A percentile compares a stretch with the other conserved stretches of the same genome.
Conservation (phyloP, 768 basidiomycete genomes). For the Tylopilus balloui region DNA sequence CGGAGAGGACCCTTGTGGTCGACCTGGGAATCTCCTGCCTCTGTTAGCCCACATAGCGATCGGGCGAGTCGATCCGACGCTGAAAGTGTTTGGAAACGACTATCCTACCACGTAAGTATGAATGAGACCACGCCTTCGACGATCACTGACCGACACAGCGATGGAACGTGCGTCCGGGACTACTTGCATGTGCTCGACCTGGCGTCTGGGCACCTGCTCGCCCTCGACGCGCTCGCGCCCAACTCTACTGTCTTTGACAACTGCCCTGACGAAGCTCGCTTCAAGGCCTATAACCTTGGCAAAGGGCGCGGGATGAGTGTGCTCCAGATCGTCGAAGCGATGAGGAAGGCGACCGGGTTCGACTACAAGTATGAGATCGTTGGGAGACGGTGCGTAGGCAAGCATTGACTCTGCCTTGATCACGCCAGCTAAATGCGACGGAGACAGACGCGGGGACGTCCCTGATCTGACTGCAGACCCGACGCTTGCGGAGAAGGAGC, state of each 20-base stretch:
- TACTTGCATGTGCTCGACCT: conserved; percentile 93
- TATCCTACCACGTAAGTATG: conserved; percentile 82
- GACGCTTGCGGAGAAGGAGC: conserved; percentile 82
- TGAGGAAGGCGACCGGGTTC: conserved; percentile 86
- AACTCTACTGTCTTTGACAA: conserved; percentile 55
- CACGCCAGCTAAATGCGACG: conserved; percentile 1
- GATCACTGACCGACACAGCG: conserved; percentile 40
- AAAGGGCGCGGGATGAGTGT: conserved; percentile 91
- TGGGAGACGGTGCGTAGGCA: conserved; percentile 69
- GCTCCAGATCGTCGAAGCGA: conserved; percentile 89
- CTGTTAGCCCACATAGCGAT: conserved; percentile 92
- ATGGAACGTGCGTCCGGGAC: conserved; percentile 97
- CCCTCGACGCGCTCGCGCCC: conserved; percentile 74
- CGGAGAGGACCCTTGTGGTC: conserved; percentile 94
- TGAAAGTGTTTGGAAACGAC: conserved; percentile 93
- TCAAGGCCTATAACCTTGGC: conserved; percentile 96
- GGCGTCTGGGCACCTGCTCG: conserved; percentile 88
- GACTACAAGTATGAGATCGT: conserved; percentile 87
- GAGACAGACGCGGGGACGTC: conserved; percentile 80
- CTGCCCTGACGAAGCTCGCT: conserved; percentile 52
- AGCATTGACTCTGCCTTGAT: neutral
- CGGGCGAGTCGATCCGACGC: conserved; percentile 69
- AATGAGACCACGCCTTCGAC: too few species aligned
- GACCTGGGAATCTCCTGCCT: conserved; percentile 92
- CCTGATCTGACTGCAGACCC: conserved; percentile 97